Base-by-base conservation (phyloP, 2,329 filamentous ascomycete species). In the Cladosporium sp. region DNA sequence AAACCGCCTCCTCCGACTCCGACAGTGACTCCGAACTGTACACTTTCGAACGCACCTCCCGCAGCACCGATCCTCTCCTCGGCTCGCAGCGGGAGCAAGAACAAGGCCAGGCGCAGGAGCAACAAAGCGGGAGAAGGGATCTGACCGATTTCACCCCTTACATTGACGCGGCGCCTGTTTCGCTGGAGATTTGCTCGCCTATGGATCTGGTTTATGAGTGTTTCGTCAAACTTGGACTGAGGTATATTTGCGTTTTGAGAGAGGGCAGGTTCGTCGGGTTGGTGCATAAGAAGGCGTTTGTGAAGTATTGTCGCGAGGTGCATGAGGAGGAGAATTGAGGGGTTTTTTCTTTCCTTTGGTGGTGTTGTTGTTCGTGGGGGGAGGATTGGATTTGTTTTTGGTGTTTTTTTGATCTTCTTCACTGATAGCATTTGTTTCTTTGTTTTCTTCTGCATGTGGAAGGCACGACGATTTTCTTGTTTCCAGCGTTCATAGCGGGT, bases 151-250 rank as follows among this genome's bases (percentile, higher is more conserved):
- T 97, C 55, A 94, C 90, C 0, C 83, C 80, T 2, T 96, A 85
- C 61, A 95, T 98, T 67, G 93, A 98, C 64, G 88, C 89, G 13
- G 84, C 92, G 2, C 93, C 93, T 0, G 80, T 98, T 12, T 80
- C 91, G 11, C 74, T 98, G 19, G 93, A 98, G 62, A 86, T 95
- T 25, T 82, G 84, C 58, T 93, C 86, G 0, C 88, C 93, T 0
- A 91, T 97, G 80, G 91, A 97, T 65, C 72, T 98, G 33, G 93
- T 96, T 3, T 96, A 95, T 62, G 93, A 98, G 66, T 92, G 90
- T 62, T 98, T 97, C 67, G 87, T 88, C 43, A 98, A 98, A 70
- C 76, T 98, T 7, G 93, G 93, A 1, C 70, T 98, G 57, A 78
- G 93, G 54, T 97, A 95, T 68, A 85, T 98, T 43, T 97, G 93